Conservation (phyloP, 331 rosid species). For the Ulmus americana region DNA sequence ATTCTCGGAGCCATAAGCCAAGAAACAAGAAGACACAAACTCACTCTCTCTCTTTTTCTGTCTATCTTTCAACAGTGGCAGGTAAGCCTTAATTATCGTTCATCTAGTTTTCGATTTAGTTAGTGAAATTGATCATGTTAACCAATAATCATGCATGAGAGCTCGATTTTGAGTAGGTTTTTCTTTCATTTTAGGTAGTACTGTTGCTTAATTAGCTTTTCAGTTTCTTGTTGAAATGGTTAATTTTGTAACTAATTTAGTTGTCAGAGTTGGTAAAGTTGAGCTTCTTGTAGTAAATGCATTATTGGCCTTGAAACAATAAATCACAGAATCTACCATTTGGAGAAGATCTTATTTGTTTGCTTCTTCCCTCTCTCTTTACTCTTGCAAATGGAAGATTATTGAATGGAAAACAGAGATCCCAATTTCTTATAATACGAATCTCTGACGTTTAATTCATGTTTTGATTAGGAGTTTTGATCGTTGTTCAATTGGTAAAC, state of each 20-base stretch:
- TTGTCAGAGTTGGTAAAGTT: constrained; percentile 18
- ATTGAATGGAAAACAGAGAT: neutral
- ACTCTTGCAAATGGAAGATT: neutral
- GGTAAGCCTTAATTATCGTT: constrained; percentile 22
- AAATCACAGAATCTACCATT: constrained; percentile 8
- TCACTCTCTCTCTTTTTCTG: constrained; percentile 19
- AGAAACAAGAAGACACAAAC: constrained; percentile 2
- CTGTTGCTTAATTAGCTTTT: neutral
- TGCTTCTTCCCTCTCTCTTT: neutral
- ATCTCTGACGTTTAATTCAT: neutral
- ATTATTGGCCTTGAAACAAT: constrained; percentile 12
- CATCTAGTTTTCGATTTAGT: constrained; percentile 21
- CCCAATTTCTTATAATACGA: neutral
- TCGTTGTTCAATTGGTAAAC: constrained; percentile 18
- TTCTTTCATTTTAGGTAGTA: neutral
- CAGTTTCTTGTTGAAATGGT: constrained; percentile 24
- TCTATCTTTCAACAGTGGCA: neutral
- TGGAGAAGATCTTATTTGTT: neutral
- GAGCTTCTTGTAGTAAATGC: neutral
- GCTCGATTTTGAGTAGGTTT: too few species aligned
- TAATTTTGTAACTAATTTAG: neutral
- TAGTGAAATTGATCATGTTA: neutral
- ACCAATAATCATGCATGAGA: neutral
- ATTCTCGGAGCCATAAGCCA: constrained; percentile 20
- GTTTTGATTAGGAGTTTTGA: neutral